These are phyloP conservation scores for Pythium chondricola DNA, from an alignment of 352 stramenopile genomes.

Conservation along the genomic window DNA sequence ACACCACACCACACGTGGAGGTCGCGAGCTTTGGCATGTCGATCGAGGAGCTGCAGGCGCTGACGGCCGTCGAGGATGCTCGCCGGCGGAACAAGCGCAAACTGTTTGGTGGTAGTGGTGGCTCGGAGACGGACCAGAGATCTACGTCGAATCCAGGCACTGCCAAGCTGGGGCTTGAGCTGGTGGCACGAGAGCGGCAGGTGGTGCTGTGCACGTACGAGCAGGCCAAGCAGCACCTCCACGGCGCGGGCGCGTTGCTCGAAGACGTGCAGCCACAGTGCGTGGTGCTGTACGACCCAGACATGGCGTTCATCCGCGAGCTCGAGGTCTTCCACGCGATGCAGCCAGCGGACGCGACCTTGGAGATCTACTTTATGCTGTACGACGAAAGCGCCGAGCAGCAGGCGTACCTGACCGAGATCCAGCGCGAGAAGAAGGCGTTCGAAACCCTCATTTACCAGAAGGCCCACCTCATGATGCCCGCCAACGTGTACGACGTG, in stretches of 20 bases:
- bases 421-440: constrained; percentile 93
- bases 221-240: constrained; percentile 55
- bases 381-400: constrained; percentile 96
- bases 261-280: constrained; percentile 87
- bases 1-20: constrained; percentile 26
- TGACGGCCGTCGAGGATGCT: constrained; percentile 25
- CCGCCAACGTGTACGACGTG: constrained; percentile 81
- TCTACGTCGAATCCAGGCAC: constrained; percentile 16
- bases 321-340: constrained; percentile 91
- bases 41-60: constrained; percentile 46
- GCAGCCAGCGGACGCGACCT: constrained; percentile 14
- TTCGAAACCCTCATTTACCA: constrained; percentile 96
- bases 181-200: constrained; percentile 40
- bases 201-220: constrained; percentile 78
- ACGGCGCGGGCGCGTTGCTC: constrained; percentile 64
- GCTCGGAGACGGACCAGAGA: constrained; percentile 8
- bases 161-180: constrained; percentile 36
- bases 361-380: constrained; percentile 94
- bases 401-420: constrained; percentile 91
- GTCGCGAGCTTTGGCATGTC: constrained; percentile 72
- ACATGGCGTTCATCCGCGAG: constrained; percentile 93
- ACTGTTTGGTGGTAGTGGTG: constrained; percentile 13
- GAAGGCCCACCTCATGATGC: constrained; percentile 90
- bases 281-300: constrained; percentile 94
- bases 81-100: constrained; percentile 12